Base-by-base conservation (phyloP, 2,329 filamentous ascomycete genomes). In the Cordyceps javanica region DNA sequence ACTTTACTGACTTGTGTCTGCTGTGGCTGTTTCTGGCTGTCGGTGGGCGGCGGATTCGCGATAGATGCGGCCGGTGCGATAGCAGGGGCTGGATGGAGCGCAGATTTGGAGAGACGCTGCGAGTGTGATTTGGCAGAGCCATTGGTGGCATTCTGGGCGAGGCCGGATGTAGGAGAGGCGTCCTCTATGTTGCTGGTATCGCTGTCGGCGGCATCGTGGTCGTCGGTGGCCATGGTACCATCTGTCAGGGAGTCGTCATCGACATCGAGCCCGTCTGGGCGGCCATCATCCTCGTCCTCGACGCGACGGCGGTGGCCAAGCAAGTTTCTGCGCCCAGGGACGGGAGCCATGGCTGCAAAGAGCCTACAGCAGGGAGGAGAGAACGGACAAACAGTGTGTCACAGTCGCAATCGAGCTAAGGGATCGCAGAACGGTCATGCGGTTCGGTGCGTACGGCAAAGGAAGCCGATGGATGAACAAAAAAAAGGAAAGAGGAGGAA, bases 261-360 rank as follows among this genome's bases (percentile, higher is more conserved):
- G 39, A 82, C 69, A 50, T 86, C 83, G 59, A 79, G 73, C 55
- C 75, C 73, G 60, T 82, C 81, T 53, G 72, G 75, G 60, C 77
- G 79, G 62, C 75, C 81, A 62, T 89, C 86, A 63, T 89, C 87
- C 69, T 89, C 86, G 66, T 89, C 86, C 71, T 86, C 85, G 63
- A 85, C 79, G 65, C 86, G 82, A 69, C 87, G 84, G 67, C 86
- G 82, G 65, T 83, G 83, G 69, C 84, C 83, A 71, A 88, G 81
- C 65, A 83, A 72, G 73, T 85, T 86, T 74, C 81, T 86, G 71
- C 84, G 82, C 68, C 82, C 81, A 67, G 80, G 70, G 60, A 70
- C 71, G 68, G 71, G 42, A 38, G 75, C 76, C 79, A 82, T 82
- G 54, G 57, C 50, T 49, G 30, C 57, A 28, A 45, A 39, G 57